phyloP scores from a whole-genome alignment of 371 early-diverging fungal species.

The Umbelopsis sp. region DNA sequence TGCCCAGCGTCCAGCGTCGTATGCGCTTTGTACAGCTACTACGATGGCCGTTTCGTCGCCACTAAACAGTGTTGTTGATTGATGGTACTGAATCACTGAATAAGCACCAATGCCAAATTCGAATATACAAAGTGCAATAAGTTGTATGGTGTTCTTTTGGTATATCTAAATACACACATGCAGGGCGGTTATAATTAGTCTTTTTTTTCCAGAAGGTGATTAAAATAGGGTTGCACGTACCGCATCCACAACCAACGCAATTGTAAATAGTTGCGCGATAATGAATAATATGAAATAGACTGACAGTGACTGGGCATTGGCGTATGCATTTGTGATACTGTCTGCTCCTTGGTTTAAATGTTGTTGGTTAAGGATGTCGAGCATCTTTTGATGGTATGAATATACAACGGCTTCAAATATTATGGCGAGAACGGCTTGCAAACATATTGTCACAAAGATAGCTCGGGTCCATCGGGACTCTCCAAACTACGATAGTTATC shows the following conservation, averaged over 20 bases:
- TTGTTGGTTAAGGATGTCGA: constrained; percentile 40
- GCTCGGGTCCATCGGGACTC: constrained; percentile 53
- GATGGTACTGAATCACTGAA: constrained; percentile 50
- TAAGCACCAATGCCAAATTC: constrained; percentile 54
- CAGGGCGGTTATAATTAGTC: neutral
- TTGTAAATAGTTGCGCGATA: constrained; percentile 48
- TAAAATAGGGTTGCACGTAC: constrained; percentile 27
- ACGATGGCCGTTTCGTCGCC: constrained; percentile 30
- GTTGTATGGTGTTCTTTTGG: constrained; percentile 55
- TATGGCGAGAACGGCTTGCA: constrained; percentile 46
- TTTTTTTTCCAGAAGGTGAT: neutral
- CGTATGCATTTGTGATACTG: constrained; percentile 36
- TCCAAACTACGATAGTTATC: constrained; percentile 41
- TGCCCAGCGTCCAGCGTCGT: constrained; percentile 49
- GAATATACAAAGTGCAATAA: constrained; percentile 52
- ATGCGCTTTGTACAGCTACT: constrained; percentile 34
- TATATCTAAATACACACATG: constrained; percentile 31
- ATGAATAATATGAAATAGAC: constrained; percentile 52
- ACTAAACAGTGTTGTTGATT: constrained; percentile 43
- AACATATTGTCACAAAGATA: constrained; percentile 38
- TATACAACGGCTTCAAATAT: constrained; percentile 49
- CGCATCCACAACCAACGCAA: constrained; percentile 48
- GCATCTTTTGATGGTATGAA: constrained; percentile 33
- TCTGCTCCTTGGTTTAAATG: constrained; percentile 33
- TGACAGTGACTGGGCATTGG: constrained; percentile 48